A percentile compares a stretch with the other conserved stretches of the same genome.
These are phyloP conservation scores for Phoenix roebelenii DNA, from an alignment of 176 grass and related monocot species.

Conservation along the genomic window DNA sequence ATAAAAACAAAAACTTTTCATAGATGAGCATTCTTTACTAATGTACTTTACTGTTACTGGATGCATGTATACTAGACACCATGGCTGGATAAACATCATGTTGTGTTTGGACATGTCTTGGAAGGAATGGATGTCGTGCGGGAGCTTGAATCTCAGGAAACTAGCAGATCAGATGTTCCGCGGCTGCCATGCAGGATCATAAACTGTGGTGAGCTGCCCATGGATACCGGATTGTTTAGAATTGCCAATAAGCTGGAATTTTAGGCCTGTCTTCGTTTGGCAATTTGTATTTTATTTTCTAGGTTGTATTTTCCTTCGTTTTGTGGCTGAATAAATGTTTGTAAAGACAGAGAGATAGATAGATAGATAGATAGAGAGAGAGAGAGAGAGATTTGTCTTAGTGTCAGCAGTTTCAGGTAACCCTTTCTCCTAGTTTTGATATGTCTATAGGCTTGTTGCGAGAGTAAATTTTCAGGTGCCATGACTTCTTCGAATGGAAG, in stretches of 20 bases:
- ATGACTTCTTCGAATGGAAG: too few species aligned
- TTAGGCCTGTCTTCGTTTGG: background rate
- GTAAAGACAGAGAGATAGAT: too few species aligned
- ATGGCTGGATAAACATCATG: conserved; percentile 52
- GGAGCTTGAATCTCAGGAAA: conserved; percentile 58
- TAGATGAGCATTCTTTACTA: background rate
- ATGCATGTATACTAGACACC: conserved; percentile 35
- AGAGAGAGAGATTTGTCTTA: too few species aligned
- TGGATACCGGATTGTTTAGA: conserved; percentile 6
- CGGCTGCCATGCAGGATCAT: conserved; percentile 44
- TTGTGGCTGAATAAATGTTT: too few species aligned
- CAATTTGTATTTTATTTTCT: background rate
- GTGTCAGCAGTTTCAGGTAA: too few species aligned
- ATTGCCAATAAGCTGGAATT: background rate
- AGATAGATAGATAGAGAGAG: too few species aligned
- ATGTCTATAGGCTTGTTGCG: too few species aligned
- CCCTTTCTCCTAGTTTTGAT: too few species aligned
- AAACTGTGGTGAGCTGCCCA: conserved; percentile 40
- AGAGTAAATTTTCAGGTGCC: too few species aligned
- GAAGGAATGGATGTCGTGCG: conserved; percentile 59
- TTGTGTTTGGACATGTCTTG: conserved; percentile 56
- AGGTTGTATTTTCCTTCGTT: too few species aligned
- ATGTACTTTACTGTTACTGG: conserved; percentile 9
- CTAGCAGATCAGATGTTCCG: conserved; percentile 37
- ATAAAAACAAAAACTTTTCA: too few species aligned